These are phyloP conservation scores for Plectosphaerella cucumerina DNA, from an alignment of 2,329 filamentous ascomycete genomes.

Conservation along the genomic window DNA sequence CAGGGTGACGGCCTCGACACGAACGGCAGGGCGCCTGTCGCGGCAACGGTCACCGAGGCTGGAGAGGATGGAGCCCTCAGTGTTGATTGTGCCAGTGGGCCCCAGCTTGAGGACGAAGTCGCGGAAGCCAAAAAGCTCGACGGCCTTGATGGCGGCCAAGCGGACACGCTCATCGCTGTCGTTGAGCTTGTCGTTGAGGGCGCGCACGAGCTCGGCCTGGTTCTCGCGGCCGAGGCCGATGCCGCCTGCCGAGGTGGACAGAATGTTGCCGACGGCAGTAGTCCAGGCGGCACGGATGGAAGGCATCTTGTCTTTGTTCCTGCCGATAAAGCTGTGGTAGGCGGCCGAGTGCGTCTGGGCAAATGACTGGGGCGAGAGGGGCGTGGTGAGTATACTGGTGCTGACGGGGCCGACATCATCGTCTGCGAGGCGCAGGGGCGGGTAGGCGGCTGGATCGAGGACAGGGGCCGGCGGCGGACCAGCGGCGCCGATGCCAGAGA, in stretches of 20 bases:
- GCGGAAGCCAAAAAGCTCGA: slow-evolving; percentile 75
- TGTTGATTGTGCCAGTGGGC: slow-evolving; percentile 64
- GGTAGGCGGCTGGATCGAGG: slow-evolving; percentile 80
- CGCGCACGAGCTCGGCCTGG: slow-evolving; percentile 68
- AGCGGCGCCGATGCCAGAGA: slow-evolving; percentile 87
- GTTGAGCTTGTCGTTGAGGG: slow-evolving; percentile 73
- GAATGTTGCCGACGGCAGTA: slow-evolving; percentile 75
- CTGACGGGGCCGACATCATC: slow-evolving; percentile 46
- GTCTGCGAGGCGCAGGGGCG: slow-evolving; percentile 64
- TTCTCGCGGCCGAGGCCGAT: slow-evolving; percentile 84
- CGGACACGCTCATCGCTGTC: slow-evolving; percentile 91
- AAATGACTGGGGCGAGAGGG: slow-evolving; percentile 85
- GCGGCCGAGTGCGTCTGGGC: slow-evolving; percentile 73
- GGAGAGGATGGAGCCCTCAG: slow-evolving; percentile 70
- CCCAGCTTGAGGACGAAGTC: slow-evolving; percentile 82
- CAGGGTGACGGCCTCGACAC: slow-evolving; percentile 80
- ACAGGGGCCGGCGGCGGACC: slow-evolving; percentile 70
- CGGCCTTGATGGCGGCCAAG: slow-evolving; percentile 78
- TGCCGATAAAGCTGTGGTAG: slow-evolving; percentile 80
- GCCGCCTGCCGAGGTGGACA: slow-evolving; percentile 86
- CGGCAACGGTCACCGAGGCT: slow-evolving; percentile 84
- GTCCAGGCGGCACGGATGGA: slow-evolving; percentile 84
- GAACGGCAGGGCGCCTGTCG: slow-evolving; percentile 77
- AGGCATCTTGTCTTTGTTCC: slow-evolving; percentile 81
- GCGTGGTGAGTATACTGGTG: slow-evolving; percentile 67